Conservation (phyloP, 2,329 filamentous ascomycete species). For the Fusarium piperis region DNA sequence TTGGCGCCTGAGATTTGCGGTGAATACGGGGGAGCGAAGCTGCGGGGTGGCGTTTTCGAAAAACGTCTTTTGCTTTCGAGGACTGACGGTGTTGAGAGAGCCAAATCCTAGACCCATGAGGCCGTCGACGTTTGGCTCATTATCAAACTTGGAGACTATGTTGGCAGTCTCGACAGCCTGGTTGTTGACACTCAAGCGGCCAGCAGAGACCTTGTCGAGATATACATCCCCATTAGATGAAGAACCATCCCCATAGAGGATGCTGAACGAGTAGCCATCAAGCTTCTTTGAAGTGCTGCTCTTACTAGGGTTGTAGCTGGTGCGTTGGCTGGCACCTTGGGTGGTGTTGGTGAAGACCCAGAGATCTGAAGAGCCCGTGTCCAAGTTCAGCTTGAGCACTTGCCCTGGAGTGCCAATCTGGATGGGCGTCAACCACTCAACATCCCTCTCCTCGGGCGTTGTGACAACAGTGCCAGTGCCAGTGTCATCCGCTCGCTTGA, state of each 20-base stretch:
- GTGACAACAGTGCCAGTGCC: slow-evolving; percentile 36
- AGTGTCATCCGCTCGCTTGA: slow-evolving; percentile 43
- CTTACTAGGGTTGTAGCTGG: slow-evolving; percentile 51
- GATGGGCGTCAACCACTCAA: slow-evolving; percentile 52
- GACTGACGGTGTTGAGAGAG: slow-evolving; percentile 54
- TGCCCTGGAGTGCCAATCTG: slow-evolving; percentile 56
- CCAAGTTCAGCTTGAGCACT: slow-evolving; percentile 55
- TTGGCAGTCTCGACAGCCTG: slow-evolving; percentile 57
- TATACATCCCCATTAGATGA: slow-evolving; percentile 55
- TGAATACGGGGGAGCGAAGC: slow-evolving; percentile 63
- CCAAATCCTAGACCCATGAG: slow-evolving; percentile 57
- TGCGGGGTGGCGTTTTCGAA: slow-evolving; percentile 46
- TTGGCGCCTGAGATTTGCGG: slow-evolving; percentile 70
- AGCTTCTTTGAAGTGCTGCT: slow-evolving; percentile 52
- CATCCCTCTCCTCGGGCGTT: slow-evolving; percentile 44
- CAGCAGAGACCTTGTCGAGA: slow-evolving; percentile 54
- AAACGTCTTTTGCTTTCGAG: slow-evolving; percentile 54
- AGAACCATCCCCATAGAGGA: slow-evolving; percentile 56
- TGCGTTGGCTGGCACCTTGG: slow-evolving; percentile 51
- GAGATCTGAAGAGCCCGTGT: slow-evolving; percentile 58
- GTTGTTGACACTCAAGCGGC: slow-evolving; percentile 50
- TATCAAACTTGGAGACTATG: slow-evolving; percentile 53
- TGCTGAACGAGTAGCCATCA: slow-evolving; percentile 51
- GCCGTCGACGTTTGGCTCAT: slow-evolving; percentile 51
- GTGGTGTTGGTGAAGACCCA: slow-evolving; percentile 60